These are phyloP conservation scores for Datura wrightii DNA, from an alignment of 257 asterid species.

Conservation along the genomic window DNA sequence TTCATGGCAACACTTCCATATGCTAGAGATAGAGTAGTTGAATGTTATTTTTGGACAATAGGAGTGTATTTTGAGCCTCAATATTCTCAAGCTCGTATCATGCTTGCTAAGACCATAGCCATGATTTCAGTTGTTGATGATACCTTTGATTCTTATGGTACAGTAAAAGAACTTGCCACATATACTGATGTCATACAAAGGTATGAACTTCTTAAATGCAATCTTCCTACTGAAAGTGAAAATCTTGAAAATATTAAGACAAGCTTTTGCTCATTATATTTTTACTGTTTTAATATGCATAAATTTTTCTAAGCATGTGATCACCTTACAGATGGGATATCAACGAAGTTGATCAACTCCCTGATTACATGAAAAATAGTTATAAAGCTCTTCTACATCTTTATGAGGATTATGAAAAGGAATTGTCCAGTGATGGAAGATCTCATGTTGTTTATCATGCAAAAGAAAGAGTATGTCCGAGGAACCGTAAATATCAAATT, in stretches of 20 bases:
- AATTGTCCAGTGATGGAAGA: not conserved
- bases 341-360: not conserved
- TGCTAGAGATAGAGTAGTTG: slow-evolving; percentile 39
- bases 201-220: too few relatives aligned
- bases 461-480: too few relatives aligned
- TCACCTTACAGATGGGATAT: not conserved
- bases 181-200: too few relatives aligned
- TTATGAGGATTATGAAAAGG: not conserved
- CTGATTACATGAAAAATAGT: not conserved
- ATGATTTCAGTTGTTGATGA: too few relatives aligned
- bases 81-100: slow-evolving; percentile 23
- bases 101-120: too few relatives aligned
- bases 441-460: too few relatives aligned
- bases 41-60: slow-evolving; percentile 39
- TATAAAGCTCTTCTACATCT: not conserved
- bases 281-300: not conserved
- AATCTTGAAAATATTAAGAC: not conserved
- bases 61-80: slow-evolving; percentile 34
- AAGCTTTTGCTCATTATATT: not conserved
- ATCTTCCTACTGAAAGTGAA: too few relatives aligned
- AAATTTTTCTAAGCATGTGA: too few relatives aligned
- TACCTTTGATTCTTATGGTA: too few relatives aligned
- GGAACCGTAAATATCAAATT: too few relatives aligned
- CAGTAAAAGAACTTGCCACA: too few relatives aligned
- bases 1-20: slow-evolving; percentile 29